Base-by-base conservation (phyloP, 2,329 filamentous ascomycete species). In the Colletotrichum sp. region DNA sequence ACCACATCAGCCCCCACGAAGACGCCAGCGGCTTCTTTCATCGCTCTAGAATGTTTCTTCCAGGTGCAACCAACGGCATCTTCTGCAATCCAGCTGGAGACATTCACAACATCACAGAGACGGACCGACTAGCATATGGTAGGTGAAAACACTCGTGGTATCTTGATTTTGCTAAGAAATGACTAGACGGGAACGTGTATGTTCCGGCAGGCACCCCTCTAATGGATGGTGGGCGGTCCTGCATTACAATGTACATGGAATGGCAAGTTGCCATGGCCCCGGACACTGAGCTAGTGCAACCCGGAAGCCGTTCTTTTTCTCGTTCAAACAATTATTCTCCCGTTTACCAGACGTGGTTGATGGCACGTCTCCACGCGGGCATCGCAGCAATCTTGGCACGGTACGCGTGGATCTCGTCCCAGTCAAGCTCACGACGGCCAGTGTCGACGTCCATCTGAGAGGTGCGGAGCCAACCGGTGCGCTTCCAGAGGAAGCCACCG, bases 381-480 rank as follows among this genome's bases (percentile, higher is more conserved):
- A 86, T 88, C 8, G 84, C 80, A 12, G 88, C 89, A 16, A 91
- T 81, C 81, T 86, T 81, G 39, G 86, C 88, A 34, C 88, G 87
- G 80, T 89, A 87, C n/a, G 85, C 88, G 82, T 93, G 89, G 83
- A 93, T 92, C 61, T 86, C 85, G 12, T 93, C 91, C 91, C 91
- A 94, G 82, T 94, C 90, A 69, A 93, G 88, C 83, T 91, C 89
- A 75, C 92, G 89, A 52, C 92, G 89, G 77, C 92, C 93, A 44
- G 88, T 89, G 81, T 95, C 92, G 72, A 95, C 88, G 78, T 95
- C 93, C 75, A 95, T 94, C 79, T 94, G 85, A n/a, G 87, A 84
- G 4, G 90, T 83, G n/a, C 82, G 88, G 70, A 93, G 86, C 91
- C 91, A 94, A 29, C 89, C 89, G 16, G 86, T 83, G 44, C 90